Evolutionary conservation across 192 early-diverging fungal species (phyloP).

Genomic region (Coemansia sp.): DNA sequence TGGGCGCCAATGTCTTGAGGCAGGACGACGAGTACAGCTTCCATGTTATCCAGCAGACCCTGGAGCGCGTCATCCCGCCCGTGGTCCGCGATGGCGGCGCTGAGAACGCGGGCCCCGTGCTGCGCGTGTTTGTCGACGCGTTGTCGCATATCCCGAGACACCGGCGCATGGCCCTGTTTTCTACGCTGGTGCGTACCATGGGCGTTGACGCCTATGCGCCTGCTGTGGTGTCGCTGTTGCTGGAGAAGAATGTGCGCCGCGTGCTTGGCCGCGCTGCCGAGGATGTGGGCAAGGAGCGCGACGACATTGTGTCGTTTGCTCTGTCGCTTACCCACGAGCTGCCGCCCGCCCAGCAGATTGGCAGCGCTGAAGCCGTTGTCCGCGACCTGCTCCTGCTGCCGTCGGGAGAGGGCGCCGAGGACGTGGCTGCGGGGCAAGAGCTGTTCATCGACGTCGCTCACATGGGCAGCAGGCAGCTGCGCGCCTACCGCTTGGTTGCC

Average conservation of each 20-base stretch:
- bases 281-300: slow-evolving; percentile 56
- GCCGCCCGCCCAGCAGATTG: slow-evolving; percentile 63
- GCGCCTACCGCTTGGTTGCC: slow-evolving; percentile 42
- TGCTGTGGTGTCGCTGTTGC: slow-evolving; percentile 66
- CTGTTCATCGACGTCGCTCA: slow-evolving; percentile 20
- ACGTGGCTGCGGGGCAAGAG: neutral
- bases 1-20: slow-evolving; percentile 92
- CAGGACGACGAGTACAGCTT: slow-evolving; percentile 97
- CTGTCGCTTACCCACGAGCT: slow-evolving; percentile 72
- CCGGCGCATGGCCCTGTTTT: slow-evolving; percentile 84
- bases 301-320: slow-evolving; percentile 72
- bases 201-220: slow-evolving; percentile 74
- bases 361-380: slow-evolving; percentile 60
- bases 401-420: slow-evolving; percentile 14
- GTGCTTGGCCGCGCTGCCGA: slow-evolving; percentile 30
- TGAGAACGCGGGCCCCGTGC: slow-evolving; percentile 66
- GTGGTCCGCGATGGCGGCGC: slow-evolving; percentile 51
- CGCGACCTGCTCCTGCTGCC: slow-evolving; percentile 56
- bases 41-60: slow-evolving; percentile 87
- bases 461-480: slow-evolving; percentile 30
- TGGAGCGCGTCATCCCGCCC: slow-evolving; percentile 83
- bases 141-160: slow-evolving; percentile 90
- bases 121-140: slow-evolving; percentile 90
- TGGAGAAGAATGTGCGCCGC: slow-evolving; percentile 67
- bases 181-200: slow-evolving; percentile 74